Evolutionary conservation across 306 rosid species (phyloP).

Genomic region (Hippophae tibetana): DNA sequence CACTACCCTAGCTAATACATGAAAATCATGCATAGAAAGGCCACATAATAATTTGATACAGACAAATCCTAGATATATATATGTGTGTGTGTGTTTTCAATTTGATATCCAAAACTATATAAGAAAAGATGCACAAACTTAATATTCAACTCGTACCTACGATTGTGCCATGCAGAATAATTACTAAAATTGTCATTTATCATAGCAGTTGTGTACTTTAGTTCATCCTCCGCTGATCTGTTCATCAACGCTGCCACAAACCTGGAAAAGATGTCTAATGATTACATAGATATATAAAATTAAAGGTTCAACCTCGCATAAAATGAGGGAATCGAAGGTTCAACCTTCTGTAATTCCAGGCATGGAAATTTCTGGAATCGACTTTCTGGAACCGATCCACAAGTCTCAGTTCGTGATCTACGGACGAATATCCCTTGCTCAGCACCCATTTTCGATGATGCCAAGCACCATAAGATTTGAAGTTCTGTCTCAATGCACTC

Average conservation of each 20-base stretch:
- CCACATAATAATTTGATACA: no score
- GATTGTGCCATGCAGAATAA: conserved; percentile 89
- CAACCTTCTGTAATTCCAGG: conserved; percentile 88
- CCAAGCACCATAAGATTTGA: conserved; percentile 91
- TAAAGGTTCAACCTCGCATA: neutral
- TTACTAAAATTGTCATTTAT: conserved; percentile 69
- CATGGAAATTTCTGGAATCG: conserved; percentile 78
- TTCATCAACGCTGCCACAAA: conserved; percentile 61
- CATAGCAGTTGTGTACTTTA: conserved; percentile 56
- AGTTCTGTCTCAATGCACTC: conserved; percentile 65
- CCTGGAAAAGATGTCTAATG: conserved; percentile 21
- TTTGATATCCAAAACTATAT: no score
- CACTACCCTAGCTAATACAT: no score
- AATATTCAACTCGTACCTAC: conserved; percentile 34
- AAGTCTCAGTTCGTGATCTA: conserved; percentile 64
- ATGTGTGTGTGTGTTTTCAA: no score
- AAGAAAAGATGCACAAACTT: no score
- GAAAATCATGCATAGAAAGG: no score
- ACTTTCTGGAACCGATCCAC: conserved; percentile 54
- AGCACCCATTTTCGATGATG: conserved; percentile 86
- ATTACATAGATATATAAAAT: conserved; percentile 9
- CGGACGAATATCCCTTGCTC: conserved; percentile 61
- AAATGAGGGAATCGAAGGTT: neutral
- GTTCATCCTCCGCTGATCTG: conserved; percentile 65
- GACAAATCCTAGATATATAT: no score